Evolutionary conservation across 495 filamentous ascomycete genomes (phyloP), one percentile per base, ranked within the genome.

Genomic region (Annulohypoxylon bovei): DNA sequence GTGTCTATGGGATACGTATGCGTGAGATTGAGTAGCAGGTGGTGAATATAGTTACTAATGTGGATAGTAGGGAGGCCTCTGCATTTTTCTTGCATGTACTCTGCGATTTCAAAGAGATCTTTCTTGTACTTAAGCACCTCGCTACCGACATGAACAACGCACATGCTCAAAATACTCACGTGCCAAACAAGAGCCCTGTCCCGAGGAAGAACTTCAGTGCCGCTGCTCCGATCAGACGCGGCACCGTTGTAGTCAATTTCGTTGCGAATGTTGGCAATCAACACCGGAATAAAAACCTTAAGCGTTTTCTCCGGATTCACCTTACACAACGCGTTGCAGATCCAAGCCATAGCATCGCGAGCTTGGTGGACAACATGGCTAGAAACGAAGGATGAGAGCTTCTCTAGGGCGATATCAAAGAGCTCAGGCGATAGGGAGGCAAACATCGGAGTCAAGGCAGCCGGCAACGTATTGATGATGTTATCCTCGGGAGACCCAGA

Each of bases 231-330:
- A 27, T 96, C 96, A 32, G 95, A 97, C 6, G 93, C 95, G 11
- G 95, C 95, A n/a, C 93, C 92, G 72, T 98, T 98, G 75, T 97
- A 93, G 72, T 97, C 93, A 68, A 99, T 98, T 75, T 99, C 95
- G 57, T 92, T 96, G 50, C 94, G 91, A 68, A 99, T 99, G 32
- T 92, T 93, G 75, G 91, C 88, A 40, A 94, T 90, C 62, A 99
- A 82, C 79, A 97, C 91, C 0, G 95, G 95, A 27, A 98, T 86
- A 61, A 99, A 90, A 20, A 91, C 88, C 74, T 93, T 95, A 35
- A 99, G 84, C 3, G 94, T 91, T 82, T 97, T 97, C 73, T 93
- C 89, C 0, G 95, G 95, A 70, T 95, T 92, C 70, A 95, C 90
- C 80, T 98, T 98, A 86, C 94, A 96, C 18, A 98, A 82, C 0